Evolutionary conservation across 805 yeast species (phyloP).

Genomic region (Metschnikowia similis): DNA sequence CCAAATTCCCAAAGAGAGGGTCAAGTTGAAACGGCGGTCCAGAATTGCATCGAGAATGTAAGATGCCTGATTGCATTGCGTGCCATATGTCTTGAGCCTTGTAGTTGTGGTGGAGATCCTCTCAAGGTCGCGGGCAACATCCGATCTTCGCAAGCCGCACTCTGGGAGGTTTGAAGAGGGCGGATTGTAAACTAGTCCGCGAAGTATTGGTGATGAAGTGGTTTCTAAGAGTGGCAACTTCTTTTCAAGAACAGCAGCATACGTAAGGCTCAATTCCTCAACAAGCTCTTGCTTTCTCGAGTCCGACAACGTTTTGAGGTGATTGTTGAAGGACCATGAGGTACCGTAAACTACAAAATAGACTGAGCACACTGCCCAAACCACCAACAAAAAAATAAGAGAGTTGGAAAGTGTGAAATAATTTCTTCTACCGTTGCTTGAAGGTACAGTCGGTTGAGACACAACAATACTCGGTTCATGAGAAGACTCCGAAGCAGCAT

Average conservation of each 20-base stretch:
- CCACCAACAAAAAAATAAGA: not conserved
- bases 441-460: not conserved
- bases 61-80: constrained; percentile 57
- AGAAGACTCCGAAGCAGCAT: not conserved
- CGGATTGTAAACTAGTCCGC: constrained; percentile 63
- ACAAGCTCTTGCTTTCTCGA: constrained; percentile 3
- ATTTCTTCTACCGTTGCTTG: not conserved
- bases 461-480: not conserved
- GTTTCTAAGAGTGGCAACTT: not conserved
- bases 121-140: constrained; percentile 54
- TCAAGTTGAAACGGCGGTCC: constrained; percentile 48
- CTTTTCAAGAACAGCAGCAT: not conserved
- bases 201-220: constrained; percentile 27
- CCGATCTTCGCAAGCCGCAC: constrained; percentile 48
- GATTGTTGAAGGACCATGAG: constrained; percentile 6
- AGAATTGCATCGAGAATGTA: constrained; percentile 50
- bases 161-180: constrained; percentile 45
- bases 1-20: constrained; percentile 62
- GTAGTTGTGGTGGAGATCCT: constrained; percentile 55
- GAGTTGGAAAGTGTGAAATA: not conserved
- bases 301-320: constrained; percentile 5
- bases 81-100: constrained; percentile 54
- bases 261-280: constrained; percentile 4
- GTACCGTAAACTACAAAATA: constrained; percentile 9
- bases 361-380: not conserved